Conservation (phyloP, 331 rosid species). For the Malus hybrid region DNA sequence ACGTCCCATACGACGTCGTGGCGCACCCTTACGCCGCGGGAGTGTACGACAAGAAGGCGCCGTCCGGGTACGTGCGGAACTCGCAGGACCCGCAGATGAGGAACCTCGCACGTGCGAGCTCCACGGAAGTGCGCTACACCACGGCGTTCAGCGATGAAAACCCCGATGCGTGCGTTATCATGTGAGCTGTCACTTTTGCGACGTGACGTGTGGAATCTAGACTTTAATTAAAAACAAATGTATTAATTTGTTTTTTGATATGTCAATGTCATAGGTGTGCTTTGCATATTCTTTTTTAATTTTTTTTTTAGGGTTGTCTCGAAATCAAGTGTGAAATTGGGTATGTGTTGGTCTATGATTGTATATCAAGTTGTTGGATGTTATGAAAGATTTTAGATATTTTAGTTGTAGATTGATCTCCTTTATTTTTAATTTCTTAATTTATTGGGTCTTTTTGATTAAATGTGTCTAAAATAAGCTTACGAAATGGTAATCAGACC, state of each 20-base stretch:
- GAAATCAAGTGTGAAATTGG: neutral
- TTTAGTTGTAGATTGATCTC: neutral
- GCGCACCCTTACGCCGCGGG: constrained; percentile 68
- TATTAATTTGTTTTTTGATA: neutral
- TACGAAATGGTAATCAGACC: too few species aligned
- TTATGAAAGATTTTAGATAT: neutral
- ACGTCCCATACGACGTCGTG: constrained; percentile 71
- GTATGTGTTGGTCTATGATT: neutral
- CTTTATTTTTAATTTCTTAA: too few species aligned
- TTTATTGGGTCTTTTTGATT: too few species aligned
- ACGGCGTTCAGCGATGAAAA: constrained; percentile 85
- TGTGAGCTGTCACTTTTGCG: constrained; percentile 27
- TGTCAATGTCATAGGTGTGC: neutral
- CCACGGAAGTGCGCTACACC: constrained; percentile 68
- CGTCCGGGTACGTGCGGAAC: constrained; percentile 67
- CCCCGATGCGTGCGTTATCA: constrained; percentile 55
- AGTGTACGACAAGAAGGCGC: constrained; percentile 70
- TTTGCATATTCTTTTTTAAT: neutral
- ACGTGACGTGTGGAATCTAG: neutral
- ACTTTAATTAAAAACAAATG: neutral
- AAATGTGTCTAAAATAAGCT: too few species aligned
- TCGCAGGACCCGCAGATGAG: constrained; percentile 27
- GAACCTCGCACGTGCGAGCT: constrained; percentile 67
- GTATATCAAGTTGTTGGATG: neutral
- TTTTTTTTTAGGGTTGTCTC: neutral